Evolutionary conservation across 2,329 filamentous ascomycete species (phyloP), one percentile per base, ranked within the genome.

Genomic region (Trichoderma sp.): DNA sequence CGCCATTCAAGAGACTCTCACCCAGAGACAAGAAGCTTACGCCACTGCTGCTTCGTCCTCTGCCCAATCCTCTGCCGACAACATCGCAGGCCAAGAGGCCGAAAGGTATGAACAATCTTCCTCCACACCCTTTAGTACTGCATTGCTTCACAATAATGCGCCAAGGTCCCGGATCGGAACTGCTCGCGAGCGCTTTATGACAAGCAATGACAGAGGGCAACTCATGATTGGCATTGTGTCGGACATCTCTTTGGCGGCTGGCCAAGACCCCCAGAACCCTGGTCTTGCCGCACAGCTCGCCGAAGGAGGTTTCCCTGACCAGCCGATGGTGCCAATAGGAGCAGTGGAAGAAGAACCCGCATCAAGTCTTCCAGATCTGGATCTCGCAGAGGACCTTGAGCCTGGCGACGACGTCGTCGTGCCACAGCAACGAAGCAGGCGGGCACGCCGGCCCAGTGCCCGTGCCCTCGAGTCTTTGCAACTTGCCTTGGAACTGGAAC

Each of bases 151-250:
- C 26, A 45, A 54, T 12, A 63, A 55, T 44, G 60, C 26, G 50
- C 52, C 60, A 44, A 45, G 50, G 50, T 51, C 60, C 47, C 60
- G 60, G 28, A 41, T 63, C 28, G 60, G 60, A 54, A 43, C 60
- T 55, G 60, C 60, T 55, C 60, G 43, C 26, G 41, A 43, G 34
- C 60, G 60, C 41, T 63, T 63, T n/a, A 63, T 63, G 60, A 63
- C 60, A 55, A 63, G 60, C 60, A 63, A 63, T 55, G 41, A 28
- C 15, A 55, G 39, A 28, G 60, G 60, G 26, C 50, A 63, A 47
- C 41, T 63, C n/a, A 55, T 63, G 60, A 41, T 63, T 63, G 60
- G 60, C 24, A 45, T 63, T 17, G 60, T 50, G 60, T 28, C 50
- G 28, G 59, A 55, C 19, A 7, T 45, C n/a, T 28, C 50, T 55